Conservation (phyloP, 73 alveolate genomes). For the Paramecium pentaurelia region DNA sequence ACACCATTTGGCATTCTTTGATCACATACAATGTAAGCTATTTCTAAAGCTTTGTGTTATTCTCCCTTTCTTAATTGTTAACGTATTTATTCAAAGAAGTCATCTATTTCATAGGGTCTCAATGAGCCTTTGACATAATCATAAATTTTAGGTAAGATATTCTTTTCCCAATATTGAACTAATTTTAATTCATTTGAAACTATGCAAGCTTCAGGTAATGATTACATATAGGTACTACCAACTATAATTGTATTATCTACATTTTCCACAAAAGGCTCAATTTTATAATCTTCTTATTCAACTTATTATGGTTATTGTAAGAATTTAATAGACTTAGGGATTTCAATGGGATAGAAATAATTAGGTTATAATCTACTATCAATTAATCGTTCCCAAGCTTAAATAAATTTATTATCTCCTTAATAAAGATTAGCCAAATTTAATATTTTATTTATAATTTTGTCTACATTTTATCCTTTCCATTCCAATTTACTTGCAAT, state of each 20-base stretch:
- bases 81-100: conserved; percentile 80
- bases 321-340: not conserved
- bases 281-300: not conserved
- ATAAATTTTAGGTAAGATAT: conserved; percentile 77
- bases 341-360: not conserved
- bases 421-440: not conserved
- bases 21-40: conserved; percentile 84
- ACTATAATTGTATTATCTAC: not conserved
- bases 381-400: conserved; percentile 38
- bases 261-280: conserved; percentile 23
- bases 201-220: conserved; percentile 64
- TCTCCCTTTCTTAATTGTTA: conserved; percentile 78
- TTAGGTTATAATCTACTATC: conserved; percentile 19
- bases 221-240: conserved; percentile 30
- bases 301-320: not conserved
- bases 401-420: not conserved
- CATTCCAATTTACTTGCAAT: not conserved
- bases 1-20: conserved; percentile 84
- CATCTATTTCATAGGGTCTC: conserved; percentile 81
- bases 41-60: conserved; percentile 69
- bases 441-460: not conserved
- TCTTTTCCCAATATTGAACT: conserved; percentile 87
- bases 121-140: conserved; percentile 83
- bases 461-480: not conserved
- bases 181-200: conserved; percentile 72